Evolutionary conservation across 768 basidiomycete species (phyloP).

Genomic region (Russula sp.): DNA sequence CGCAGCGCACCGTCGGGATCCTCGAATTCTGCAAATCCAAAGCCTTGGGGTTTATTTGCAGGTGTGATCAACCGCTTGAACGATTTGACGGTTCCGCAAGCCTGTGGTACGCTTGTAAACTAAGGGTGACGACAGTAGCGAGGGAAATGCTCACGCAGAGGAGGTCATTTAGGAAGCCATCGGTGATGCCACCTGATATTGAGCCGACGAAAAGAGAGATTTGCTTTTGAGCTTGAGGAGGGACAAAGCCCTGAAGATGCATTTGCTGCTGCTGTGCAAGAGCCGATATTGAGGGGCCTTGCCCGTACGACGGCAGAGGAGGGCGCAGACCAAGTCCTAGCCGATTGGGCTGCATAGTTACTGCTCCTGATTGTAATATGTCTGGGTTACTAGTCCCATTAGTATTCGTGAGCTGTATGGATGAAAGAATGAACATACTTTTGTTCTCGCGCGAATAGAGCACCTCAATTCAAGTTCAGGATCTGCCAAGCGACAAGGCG

Average conservation of each 20-base stretch:
- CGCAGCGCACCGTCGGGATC: slow-evolving; percentile 88
- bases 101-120: slow-evolving; percentile 40
- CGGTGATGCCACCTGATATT: slow-evolving; percentile 89
- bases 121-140: neutral
- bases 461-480: no score
- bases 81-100: slow-evolving; percentile 83
- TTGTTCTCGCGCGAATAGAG: neutral
- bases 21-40: slow-evolving; percentile 95
- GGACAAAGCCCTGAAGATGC: slow-evolving; percentile 53
- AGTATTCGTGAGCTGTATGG: neutral
- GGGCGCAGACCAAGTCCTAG: slow-evolving; percentile 85
- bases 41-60: slow-evolving; percentile 90
- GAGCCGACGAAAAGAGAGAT: slow-evolving; percentile 87
- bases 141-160: slow-evolving; percentile 54
- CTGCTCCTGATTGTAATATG: neutral
- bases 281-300: slow-evolving; percentile 88
- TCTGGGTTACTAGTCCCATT: neutral
- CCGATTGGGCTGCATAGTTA: slow-evolving; percentile 59
- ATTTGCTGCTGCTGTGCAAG: slow-evolving; percentile 79
- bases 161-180: slow-evolving; percentile 71
- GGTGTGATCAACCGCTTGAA: slow-evolving; percentile 93
- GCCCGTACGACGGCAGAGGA: slow-evolving; percentile 81
- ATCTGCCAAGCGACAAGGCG: neutral
- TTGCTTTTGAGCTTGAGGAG: slow-evolving; percentile 62
- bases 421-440: neutral